phyloP scores from a whole-genome alignment of 2,329 filamentous ascomycete genomes.

The Domatiomyces globalis region DNA sequence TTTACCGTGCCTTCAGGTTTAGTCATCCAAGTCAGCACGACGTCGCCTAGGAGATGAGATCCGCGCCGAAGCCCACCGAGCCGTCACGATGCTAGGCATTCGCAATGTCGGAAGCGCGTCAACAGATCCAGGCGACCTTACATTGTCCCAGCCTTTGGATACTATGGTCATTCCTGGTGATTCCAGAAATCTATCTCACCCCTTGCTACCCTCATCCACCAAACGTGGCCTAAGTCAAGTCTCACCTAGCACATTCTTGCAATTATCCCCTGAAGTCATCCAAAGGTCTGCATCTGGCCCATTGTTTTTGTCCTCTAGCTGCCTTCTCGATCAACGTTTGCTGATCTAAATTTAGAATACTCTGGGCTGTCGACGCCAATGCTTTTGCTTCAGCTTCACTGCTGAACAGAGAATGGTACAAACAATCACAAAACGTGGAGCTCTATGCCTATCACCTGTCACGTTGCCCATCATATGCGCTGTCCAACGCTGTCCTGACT shows the following conservation, averaged over 20 bases:
- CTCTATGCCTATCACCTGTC: constrained; percentile 35
- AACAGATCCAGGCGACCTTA: not conserved
- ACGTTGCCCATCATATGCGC: constrained; percentile 29
- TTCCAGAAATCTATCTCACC: not conserved
- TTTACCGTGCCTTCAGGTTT: not conserved
- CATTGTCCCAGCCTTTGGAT: not conserved
- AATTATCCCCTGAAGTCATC: constrained; percentile 14
- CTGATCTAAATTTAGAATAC: constrained; percentile 25
- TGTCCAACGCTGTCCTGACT: constrained; percentile 24
- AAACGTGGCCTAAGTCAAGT: not conserved
- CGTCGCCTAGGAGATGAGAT: not conserved
- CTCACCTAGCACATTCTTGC: constrained; percentile 6
- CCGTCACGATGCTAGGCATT: not conserved
- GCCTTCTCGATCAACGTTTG: not conserved
- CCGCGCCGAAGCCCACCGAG: not conserved
- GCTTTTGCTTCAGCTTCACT: constrained; percentile 34
- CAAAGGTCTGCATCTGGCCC: constrained; percentile 9
- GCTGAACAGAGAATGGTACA: constrained; percentile 32
- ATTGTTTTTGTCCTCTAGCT: not conserved
- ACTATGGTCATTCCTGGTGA: not conserved
- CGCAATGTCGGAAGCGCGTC: not conserved
- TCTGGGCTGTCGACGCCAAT: constrained; percentile 33
- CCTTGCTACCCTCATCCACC: not conserved
- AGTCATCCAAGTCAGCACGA: not conserved
- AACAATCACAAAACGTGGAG: constrained; percentile 27